Evolutionary conservation across 2,329 filamentous ascomycete genomes (phyloP).

Genomic region (Paracoccidioides brasiliensis): DNA sequence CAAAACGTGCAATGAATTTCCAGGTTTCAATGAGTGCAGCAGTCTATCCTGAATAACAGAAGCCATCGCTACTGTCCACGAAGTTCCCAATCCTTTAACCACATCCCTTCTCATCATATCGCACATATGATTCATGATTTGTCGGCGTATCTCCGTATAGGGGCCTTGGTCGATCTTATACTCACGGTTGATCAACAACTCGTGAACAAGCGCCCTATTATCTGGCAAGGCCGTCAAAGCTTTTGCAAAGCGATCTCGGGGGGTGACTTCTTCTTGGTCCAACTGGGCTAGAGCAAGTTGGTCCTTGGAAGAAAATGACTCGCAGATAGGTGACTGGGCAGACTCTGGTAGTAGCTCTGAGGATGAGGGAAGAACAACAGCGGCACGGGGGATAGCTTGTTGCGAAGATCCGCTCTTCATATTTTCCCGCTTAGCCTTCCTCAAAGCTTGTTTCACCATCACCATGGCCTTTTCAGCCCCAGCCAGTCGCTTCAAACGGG

Average conservation of each 20-base stretch:
- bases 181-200: slow-evolving; percentile 51
- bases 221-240: slow-evolving; percentile 48
- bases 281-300: slow-evolving; percentile 21
- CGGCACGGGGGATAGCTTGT: slow-evolving; percentile 45
- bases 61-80: slow-evolving; percentile 55
- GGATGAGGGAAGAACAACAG: slow-evolving; percentile 25
- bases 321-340: slow-evolving; percentile 27
- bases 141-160: slow-evolving; percentile 39
- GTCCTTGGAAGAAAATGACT: slow-evolving; percentile 26
- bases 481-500: slow-evolving; percentile 48
- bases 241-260: slow-evolving; percentile 34
- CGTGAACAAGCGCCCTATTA: slow-evolving; percentile 50
- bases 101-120: slow-evolving; percentile 46
- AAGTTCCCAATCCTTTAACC: slow-evolving; percentile 40
- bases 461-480: slow-evolving; percentile 47
- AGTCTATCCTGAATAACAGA: slow-evolving; percentile 50
- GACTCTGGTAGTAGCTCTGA: slow-evolving; percentile 25
- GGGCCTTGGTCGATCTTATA: slow-evolving; percentile 44
- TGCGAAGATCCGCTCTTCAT: slow-evolving; percentile 39
- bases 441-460: slow-evolving; percentile 47
- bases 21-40: slow-evolving; percentile 44
- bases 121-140: slow-evolving; percentile 47
- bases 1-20: slow-evolving; percentile 47
- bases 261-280: slow-evolving; percentile 23
- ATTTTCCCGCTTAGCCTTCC: slow-evolving; percentile 43